These are phyloP conservation scores for Przewalskia tangutica DNA, from an alignment of 257 asterid species.

Conservation along the genomic window DNA sequence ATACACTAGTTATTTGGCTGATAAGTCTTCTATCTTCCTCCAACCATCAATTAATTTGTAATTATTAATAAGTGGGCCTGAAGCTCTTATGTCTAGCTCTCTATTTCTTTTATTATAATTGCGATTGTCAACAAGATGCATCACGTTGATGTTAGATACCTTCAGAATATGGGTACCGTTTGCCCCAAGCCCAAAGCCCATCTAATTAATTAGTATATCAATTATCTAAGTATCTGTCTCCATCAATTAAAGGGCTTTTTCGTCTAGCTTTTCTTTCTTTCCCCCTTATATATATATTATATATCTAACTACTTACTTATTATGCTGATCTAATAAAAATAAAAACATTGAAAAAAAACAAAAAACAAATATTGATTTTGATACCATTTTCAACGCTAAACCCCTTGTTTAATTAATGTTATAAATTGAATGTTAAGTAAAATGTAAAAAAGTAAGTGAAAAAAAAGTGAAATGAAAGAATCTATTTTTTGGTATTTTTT, in stretches of 20 bases:
- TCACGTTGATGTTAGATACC: neutral
- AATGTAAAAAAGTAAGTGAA: no score
- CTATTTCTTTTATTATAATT: neutral
- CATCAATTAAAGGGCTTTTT: neutral
- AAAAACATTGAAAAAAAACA: no score
- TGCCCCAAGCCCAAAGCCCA: neutral
- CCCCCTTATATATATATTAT: no score
- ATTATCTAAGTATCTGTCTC: neutral
- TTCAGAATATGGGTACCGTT: neutral
- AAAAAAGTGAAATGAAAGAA: no score
- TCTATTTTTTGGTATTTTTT: no score
- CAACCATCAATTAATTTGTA: neutral
- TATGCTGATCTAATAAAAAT: no score
- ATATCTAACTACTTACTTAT: no score
- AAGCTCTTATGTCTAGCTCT: neutral
- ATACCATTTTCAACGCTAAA: neutral
- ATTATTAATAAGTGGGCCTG: neutral
- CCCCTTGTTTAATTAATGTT: no score
- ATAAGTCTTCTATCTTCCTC: neutral
- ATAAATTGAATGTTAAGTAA: no score
- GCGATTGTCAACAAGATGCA: neutral
- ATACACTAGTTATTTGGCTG: neutral
- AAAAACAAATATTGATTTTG: neutral
- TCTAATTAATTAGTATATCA: neutral
- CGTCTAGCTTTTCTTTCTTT: no score